phyloP scores from a whole-genome alignment of 1,139 yeast species.

The Magnusiomyces paraingens region DNA sequence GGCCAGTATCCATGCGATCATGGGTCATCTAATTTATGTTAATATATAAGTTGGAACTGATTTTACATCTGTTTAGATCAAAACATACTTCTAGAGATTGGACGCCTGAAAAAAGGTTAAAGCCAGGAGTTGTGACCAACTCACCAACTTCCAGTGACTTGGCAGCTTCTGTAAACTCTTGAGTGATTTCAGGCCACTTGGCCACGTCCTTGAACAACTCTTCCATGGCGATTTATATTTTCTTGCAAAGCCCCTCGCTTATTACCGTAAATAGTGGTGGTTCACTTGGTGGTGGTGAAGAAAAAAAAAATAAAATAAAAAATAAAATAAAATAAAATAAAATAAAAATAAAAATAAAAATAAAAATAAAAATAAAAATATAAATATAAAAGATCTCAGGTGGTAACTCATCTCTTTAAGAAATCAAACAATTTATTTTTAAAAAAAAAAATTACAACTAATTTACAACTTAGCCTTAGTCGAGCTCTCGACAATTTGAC shows the following conservation, averaged over 20 bases:
- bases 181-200: conserved; percentile 25
- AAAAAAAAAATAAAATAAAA: no score
- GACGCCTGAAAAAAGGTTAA: conserved; percentile 31
- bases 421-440: no score
- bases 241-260: neutral
- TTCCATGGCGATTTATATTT: neutral
- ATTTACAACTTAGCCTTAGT: conserved; percentile 7
- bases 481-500: conserved; percentile 27
- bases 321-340: no score
- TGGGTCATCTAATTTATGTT: conserved; percentile 27
- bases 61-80: neutral
- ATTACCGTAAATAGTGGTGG: no score
- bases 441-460: no score
- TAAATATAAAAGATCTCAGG: no score
- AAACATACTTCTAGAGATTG: conserved; percentile 33
- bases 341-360: no score
- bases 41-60: neutral
- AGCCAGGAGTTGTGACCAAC: conserved; percentile 26
- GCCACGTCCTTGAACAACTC: neutral
- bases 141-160: conserved; percentile 26
- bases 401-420: no score
- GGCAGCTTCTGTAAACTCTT: conserved; percentile 19
- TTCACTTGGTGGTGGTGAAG: no score
- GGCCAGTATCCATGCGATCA: conserved; percentile 37
- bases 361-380: no score